Evolutionary conservation across 208 protist species (phyloP), one percentile per base, ranked within the genome.

Genomic region (Wallacemonas sp.): DNA sequence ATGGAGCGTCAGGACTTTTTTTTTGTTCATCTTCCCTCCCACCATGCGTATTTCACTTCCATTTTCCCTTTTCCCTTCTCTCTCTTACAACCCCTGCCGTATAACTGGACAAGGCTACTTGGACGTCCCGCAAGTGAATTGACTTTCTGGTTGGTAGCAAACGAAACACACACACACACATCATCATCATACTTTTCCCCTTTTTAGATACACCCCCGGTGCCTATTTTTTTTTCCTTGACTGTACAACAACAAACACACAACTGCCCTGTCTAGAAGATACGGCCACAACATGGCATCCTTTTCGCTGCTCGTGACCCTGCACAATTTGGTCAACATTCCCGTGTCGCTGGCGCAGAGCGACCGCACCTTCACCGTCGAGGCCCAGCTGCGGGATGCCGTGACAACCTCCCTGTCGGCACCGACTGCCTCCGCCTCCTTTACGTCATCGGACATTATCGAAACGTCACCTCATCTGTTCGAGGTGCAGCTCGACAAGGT

Each of bases 271-370:
- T 41, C 36, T 41, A 41, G 36, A 41, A 41, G 36, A 16, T 41
- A 25, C 48, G 33, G 33, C 23, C n/a, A n/a, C n/a, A 42, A 20
- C 42, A 84, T 85, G 79, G 32, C 67, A 5, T 64, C 65, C 1
- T 81, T 79, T 81, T 76, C 71, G 16, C 49, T 93, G 22, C 69
- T 84, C 1, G 79, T 87, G 12, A 81, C 80, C 7, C 69, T 93
- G n/a, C 87, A 93, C 77, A 93, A 91, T 55, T 18, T 93, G 23
- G 81, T 91, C 32, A 89, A 89, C 54, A 88, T 93, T 41, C 87
- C 87, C 62, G 74, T 12, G 25, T 68, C 14, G 79, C 75, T 11
- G 77, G 75, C 50, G 29, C 31, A 42, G 63, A 74, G 42, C 31
- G 62, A 70, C 26, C 77, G 79, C 38, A 72, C 72, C 11, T 93